These are phyloP conservation scores for Jamesozyma rosinii DNA, from an alignment of 805 yeast species.

Conservation along the genomic window DNA sequence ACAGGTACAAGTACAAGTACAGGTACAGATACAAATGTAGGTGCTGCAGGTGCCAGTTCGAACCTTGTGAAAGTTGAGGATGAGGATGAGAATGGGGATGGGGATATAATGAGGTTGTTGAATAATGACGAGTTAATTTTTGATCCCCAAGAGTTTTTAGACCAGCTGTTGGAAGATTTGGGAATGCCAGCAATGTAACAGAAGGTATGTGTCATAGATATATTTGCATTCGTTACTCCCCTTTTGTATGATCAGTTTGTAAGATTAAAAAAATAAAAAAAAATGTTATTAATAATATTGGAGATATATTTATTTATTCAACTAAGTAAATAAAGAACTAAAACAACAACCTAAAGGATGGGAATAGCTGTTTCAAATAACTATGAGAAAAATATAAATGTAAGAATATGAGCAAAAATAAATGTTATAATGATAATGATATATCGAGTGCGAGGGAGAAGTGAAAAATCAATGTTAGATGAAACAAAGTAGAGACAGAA, in stretches of 20 bases:
- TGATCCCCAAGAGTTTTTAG: conserved; percentile 8
- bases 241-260: background rate
- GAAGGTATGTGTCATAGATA: no score
- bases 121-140: conserved; percentile 3
- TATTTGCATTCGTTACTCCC: no score
- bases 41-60: background rate
- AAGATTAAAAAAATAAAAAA: background rate
- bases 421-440: no score
- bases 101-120: background rate
- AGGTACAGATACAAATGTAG: background rate
- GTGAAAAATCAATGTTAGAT: no score
- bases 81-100: background rate
- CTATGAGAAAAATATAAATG: no score
- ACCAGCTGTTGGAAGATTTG: conserved; percentile 8
- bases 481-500: background rate
- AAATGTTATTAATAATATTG: background rate
- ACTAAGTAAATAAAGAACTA: background rate
- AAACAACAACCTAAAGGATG: no score
- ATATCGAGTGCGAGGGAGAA: no score
- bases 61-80: background rate
- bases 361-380: no score
- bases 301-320: background rate
- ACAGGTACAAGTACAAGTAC: background rate
- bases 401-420: no score
- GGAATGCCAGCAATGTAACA: conserved; percentile 1